Evolutionary conservation across 768 basidiomycete genomes (phyloP).

Genomic region (Mrakia gelida): DNA sequence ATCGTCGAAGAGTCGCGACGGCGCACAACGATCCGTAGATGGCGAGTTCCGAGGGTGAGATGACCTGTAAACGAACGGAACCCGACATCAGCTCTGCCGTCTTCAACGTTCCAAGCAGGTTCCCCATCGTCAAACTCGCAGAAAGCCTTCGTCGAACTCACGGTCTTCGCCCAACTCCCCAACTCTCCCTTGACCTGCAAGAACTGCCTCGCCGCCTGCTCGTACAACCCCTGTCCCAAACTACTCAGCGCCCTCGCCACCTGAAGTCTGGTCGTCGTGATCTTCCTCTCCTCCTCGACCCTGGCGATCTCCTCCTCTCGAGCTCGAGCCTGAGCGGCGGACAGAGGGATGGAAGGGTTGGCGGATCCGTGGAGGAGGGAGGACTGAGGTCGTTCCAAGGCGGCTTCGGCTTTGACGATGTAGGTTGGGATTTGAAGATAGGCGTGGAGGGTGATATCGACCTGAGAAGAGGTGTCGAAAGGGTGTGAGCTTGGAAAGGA

Average conservation of each 20-base stretch:
- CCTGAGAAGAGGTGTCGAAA: not conserved
- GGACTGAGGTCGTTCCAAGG: constrained; percentile 29
- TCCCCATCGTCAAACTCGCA: too few species aligned
- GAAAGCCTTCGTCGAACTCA: too few species aligned
- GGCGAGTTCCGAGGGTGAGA: constrained; percentile 77
- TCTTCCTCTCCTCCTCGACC: constrained; percentile 14
- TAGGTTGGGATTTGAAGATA: constrained; percentile 23
- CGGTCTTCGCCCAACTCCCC: constrained; percentile 75
- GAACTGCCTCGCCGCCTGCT: constrained; percentile 73
- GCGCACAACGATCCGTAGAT: constrained; percentile 81
- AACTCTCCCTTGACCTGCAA: constrained; percentile 59
- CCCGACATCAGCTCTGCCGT: too few species aligned
- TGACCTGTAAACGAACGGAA: too few species aligned
- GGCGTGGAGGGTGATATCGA: constrained; percentile 20
- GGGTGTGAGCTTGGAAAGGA: not conserved
- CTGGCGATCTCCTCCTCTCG: constrained; percentile 5
- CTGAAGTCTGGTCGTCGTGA: constrained; percentile 11
- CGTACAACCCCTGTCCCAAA: constrained; percentile 66
- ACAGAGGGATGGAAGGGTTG: constrained; percentile 28
- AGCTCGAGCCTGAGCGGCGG: constrained; percentile 24
- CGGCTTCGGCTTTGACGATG: constrained; percentile 30
- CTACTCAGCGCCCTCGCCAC: constrained; percentile 57
- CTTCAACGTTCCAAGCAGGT: too few species aligned
- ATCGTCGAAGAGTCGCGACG: constrained; percentile 68
- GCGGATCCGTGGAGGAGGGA: not conserved